Conservation (phyloP, 805 yeast genomes). For the Komagataella ulmi region DNA sequence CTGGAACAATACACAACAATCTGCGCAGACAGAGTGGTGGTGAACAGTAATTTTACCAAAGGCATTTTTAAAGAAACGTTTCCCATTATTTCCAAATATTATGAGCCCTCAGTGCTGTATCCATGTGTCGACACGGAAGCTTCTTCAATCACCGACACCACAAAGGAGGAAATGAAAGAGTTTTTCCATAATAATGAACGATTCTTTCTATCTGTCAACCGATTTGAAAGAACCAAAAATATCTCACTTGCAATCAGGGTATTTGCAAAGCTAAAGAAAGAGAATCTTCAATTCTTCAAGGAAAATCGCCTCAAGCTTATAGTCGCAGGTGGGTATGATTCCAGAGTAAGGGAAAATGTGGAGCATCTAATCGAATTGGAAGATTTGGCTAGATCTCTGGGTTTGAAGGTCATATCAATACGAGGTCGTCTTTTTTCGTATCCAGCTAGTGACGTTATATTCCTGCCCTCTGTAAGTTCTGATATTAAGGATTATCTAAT, state of each 20-base stretch:
- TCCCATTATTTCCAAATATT: conserved; percentile 14
- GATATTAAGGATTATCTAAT: conserved; percentile 51
- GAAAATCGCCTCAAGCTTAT: conserved; percentile 34
- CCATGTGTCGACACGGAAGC: conserved; percentile 58
- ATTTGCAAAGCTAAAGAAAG: conserved; percentile 30
- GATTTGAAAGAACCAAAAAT: conserved; percentile 83
- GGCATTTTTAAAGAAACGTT: conserved; percentile 58
- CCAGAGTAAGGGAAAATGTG: conserved; percentile 62
- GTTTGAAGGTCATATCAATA: conserved; percentile 31
- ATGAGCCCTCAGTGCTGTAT: conserved; percentile 46
- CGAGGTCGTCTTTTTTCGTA: conserved; percentile 21
- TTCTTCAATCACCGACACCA: conserved; percentile 6
- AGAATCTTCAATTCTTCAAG: conserved; percentile 15
- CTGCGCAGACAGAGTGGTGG: conserved; percentile 68
- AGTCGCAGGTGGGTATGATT: conserved; percentile 87
- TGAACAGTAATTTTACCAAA: conserved; percentile 78
- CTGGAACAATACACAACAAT: conserved; percentile 74
- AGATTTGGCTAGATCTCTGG: conserved; percentile 27
- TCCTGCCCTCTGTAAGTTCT: conserved; percentile 71
- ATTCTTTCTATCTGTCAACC: conserved; percentile 63
- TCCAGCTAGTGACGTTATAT: conserved; percentile 34
- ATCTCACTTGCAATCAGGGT: conserved; percentile 66
- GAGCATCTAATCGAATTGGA: conserved; percentile 53
- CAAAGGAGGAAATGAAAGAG: conserved; percentile 18
- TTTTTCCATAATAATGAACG: conserved; percentile 20